Evolutionary conservation across 306 rosid genomes (phyloP).

Genomic region (peach (Prunus persica)): DNA sequence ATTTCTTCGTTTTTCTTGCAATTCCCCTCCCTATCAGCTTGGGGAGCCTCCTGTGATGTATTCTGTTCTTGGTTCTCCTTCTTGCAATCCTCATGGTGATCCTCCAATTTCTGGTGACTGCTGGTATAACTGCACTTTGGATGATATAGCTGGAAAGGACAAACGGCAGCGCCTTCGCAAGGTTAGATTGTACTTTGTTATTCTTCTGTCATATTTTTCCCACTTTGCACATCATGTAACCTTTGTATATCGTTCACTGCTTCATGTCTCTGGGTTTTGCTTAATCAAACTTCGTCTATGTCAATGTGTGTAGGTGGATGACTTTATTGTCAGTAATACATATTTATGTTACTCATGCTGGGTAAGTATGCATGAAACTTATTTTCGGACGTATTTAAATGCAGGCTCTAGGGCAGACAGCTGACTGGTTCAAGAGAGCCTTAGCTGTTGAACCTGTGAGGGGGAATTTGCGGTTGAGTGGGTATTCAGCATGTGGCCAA

Average conservation of each 20-base stretch:
- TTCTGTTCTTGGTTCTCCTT: constrained; percentile 55
- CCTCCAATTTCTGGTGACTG: constrained; percentile 90
- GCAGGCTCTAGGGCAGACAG: constrained; percentile 95
- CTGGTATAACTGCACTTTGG: constrained; percentile 94
- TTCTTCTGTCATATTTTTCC: background rate
- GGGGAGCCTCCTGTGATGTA: constrained; percentile 79
- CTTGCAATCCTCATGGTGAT: constrained; percentile 72
- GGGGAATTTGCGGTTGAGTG: constrained; percentile 90
- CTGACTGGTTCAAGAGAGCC: constrained; percentile 92
- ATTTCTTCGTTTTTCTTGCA: constrained; percentile 12
- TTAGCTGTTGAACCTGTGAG: constrained; percentile 95
- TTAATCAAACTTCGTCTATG: background rate
- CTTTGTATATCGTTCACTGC: background rate
- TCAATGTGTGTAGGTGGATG: background rate
- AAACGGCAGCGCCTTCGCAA: constrained; percentile 78
- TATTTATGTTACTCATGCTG: background rate
- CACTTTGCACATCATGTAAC: background rate
- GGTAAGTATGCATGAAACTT: constrained; percentile 14
- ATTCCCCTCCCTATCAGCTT: constrained; percentile 46
- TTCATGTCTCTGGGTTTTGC: background rate
- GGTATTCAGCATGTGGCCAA: constrained; percentile 99
- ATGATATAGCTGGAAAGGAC: constrained; percentile 92
- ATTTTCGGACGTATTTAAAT: constrained; percentile 25
- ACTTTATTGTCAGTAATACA: background rate
- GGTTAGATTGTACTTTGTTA: constrained; percentile 40